Conservation (phyloP, 768 basidiomycete genomes). For the Suillus occidentalis region DNA sequence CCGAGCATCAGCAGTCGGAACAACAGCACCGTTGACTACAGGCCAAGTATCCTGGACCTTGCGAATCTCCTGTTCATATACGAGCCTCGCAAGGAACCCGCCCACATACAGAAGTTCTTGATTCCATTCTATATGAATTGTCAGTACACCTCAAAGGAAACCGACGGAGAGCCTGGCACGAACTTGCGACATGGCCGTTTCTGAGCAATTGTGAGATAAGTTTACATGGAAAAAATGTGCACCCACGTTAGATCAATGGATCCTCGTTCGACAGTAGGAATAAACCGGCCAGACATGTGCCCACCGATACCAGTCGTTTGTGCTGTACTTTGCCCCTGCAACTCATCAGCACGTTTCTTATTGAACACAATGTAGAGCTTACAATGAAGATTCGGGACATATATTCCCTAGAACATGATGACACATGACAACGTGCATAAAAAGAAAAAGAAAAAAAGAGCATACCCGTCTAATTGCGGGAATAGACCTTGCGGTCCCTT, state of each 20-base stretch:
- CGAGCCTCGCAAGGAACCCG: constrained; percentile 76
- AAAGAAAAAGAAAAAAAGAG: neutral
- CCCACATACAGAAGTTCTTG: constrained; percentile 81
- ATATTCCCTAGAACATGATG: constrained; percentile 33
- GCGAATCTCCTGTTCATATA: constrained; percentile 81
- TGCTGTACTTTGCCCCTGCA: constrained; percentile 79
- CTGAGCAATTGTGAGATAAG: constrained; percentile 34
- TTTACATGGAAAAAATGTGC: neutral
- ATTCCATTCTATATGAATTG: constrained; percentile 69
- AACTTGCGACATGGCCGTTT: constrained; percentile 81
- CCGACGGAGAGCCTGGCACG: constrained; percentile 19
- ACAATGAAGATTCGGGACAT: constrained; percentile 80
- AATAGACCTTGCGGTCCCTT: constrained; percentile 58
- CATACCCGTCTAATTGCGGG: constrained; percentile 76
- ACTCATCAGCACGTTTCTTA: neutral
- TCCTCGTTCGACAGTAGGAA: constrained; percentile 94
- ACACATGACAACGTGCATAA: constrained; percentile 5
- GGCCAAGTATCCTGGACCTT: constrained; percentile 42
- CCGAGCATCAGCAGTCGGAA: neutral
- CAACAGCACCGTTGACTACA: neutral
- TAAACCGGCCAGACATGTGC: constrained; percentile 77
- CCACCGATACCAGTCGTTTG: constrained; percentile 82
- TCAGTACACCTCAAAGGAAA: neutral
- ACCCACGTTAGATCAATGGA: constrained; percentile 82
- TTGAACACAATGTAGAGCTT: constrained; percentile 4